Conservation (phyloP, 2,329 filamentous ascomycete genomes). For the Septoria linicola region DNA sequence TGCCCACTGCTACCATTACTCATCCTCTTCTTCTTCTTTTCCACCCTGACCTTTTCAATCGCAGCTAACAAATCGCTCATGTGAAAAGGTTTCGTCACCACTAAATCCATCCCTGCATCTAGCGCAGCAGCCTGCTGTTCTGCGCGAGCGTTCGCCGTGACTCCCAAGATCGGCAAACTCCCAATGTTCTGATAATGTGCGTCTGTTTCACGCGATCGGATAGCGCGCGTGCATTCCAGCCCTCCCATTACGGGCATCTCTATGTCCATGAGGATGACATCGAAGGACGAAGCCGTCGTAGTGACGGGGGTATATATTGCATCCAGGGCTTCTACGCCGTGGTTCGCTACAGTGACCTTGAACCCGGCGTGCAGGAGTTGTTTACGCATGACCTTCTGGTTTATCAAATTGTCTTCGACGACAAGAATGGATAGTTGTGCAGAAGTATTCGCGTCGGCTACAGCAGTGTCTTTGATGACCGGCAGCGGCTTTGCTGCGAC, state of each 20-base stretch:
- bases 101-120: slow-evolving; percentile 70
- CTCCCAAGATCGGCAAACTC: slow-evolving; percentile 70
- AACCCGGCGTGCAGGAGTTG: slow-evolving; percentile 29
- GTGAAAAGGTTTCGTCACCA: slow-evolving; percentile 29
- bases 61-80: slow-evolving; percentile 48
- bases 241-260: slow-evolving; percentile 37
- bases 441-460: no score
- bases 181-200: slow-evolving; percentile 55
- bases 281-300: slow-evolving; percentile 9
- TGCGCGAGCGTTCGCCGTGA: slow-evolving; percentile 68
- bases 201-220: slow-evolving; percentile 35
- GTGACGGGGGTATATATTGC: slow-evolving; percentile 15
- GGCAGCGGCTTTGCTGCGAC: neutral
- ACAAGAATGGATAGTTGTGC: slow-evolving; percentile 27
- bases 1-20: neutral
- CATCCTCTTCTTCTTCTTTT: neutral
- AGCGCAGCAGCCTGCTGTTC: slow-evolving; percentile 60
- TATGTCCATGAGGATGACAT: slow-evolving; percentile 33
- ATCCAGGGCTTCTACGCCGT: slow-evolving; percentile 31
- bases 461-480: slow-evolving; percentile 25
- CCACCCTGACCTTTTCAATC: slow-evolving; percentile 37
- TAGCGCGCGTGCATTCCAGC: slow-evolving; percentile 26
- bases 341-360: slow-evolving; percentile 28
- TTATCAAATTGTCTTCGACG: slow-evolving; percentile 40
- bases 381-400: slow-evolving; percentile 31